A percentile compares a stretch with the other conserved stretches of the same genome.
Conservation (phyloP, 1,139 yeast genomes). For the Pichia sp. region DNA sequence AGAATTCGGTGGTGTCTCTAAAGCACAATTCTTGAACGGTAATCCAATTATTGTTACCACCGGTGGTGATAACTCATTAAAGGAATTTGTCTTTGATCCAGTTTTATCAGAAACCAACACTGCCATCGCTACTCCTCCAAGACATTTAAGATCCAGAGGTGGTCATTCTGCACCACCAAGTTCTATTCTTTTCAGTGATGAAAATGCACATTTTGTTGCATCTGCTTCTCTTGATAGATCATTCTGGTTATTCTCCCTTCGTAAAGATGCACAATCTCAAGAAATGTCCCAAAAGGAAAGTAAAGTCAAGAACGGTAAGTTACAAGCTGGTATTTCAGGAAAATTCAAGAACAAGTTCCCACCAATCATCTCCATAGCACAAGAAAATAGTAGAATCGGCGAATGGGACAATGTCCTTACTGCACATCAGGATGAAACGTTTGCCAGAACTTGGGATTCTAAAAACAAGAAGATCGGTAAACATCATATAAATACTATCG, state of each 20-base stretch:
- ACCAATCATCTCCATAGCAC: conserved; percentile 70
- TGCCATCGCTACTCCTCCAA: conserved; percentile 80
- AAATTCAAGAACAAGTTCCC: conserved; percentile 66
- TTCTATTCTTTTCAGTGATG: conserved; percentile 69
- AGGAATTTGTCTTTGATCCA: conserved; percentile 94
- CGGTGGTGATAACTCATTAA: conserved; percentile 89
- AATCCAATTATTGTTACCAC: conserved; percentile 91
- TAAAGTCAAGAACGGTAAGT: conserved; percentile 51
- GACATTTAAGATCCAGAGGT: conserved; percentile 90
- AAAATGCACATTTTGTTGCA: conserved; percentile 76
- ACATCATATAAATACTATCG: conserved; percentile 66
- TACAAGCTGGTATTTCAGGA: conserved; percentile 55
- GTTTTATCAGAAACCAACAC: conserved; percentile 66
- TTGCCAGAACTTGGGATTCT: conserved; percentile 95
- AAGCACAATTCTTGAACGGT: conserved; percentile 77
- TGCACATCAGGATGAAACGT: conserved; percentile 78
- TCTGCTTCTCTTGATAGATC: conserved; percentile 88
- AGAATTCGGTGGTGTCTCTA: conserved; percentile 76
- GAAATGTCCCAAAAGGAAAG: conserved; percentile 82
- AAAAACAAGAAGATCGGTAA: conserved; percentile 79
- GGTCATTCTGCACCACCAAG: conserved; percentile 96
- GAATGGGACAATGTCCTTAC: conserved; percentile 97
- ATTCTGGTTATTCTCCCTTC: conserved; percentile 86
- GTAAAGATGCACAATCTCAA: conserved; percentile 97
- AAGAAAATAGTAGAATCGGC: conserved; percentile 75